Evolutionary conservation across 257 asterid genomes (phyloP), one percentile per base, ranked within the genome.

Genomic region (Thymus mandschuricus): DNA sequence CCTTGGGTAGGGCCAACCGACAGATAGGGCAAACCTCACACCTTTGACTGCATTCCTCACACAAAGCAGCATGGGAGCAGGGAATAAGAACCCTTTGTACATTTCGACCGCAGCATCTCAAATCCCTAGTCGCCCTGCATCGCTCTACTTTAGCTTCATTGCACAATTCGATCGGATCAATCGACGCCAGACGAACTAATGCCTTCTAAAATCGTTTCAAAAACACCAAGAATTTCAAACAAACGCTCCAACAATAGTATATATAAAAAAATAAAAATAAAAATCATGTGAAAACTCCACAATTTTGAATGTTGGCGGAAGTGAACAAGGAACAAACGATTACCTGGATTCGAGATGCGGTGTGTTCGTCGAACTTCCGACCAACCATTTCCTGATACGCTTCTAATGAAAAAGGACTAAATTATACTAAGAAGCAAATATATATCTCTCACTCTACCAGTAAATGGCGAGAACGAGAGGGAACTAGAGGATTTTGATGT

Each of bases 1-100:
- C 95, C 83, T 86, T 86, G 8, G 85, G 84, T 76, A 92, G 67
- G 68, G 91, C 70, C 71, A 71, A 74, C 75, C 98, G 85, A 75
- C 99, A 95, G 33, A 95, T 86, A 59, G 99, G 98, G 80, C 99
- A 95, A 76, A 86, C 82, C 68, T 92, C 98, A 72, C 94, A 92
- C 55, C 97, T 87, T 71, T 88, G 98, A 72, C 90, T 84, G 71
- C 98, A 95, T 79, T 95, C 99, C 76, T 92, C 98, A 28, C 99
- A 95, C 65, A 95, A 79, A 66, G 99, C 89, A 68, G 99, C 96
- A 81, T 95, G 99, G 29, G 88, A 86, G 61, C 99, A 95, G 29
- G 96, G 80, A 54, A 69, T 75, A 64, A 89, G 83, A 75, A 88
- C 84, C 81, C 94, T 87, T 51, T 85, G 92, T 15, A 95, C 97